Base-by-base conservation (phyloP, 805 yeast species). In the Candida adriatica region DNA sequence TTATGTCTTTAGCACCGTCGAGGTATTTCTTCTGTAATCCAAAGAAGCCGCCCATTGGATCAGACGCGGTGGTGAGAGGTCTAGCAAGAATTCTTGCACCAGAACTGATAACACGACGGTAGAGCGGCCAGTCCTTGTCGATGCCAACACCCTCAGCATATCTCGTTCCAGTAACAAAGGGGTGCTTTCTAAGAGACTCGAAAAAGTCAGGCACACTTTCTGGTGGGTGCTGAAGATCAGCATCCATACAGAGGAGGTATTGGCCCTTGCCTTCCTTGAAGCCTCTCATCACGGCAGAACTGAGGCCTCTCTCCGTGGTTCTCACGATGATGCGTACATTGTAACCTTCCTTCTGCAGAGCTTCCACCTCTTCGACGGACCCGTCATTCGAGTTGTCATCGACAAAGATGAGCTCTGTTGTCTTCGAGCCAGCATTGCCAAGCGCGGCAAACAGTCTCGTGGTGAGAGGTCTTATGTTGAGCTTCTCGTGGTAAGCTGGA, bases 111-210 rank as follows among this genome's bases (percentile, higher is more conserved):
- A 68, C 61, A 45, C 73, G 62, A 41, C 74, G 61, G 53, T 65
- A 61, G 33, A 68, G 43, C 20, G 73, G 73, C 74, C 74, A 68
- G 43, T 67, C 70, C 47, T 67, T 66, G 43, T 68, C 74, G 34
- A 68, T 67, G 38, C 70, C 72, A 27, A 68, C 73, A 41, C 73
- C 73, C 24, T 68, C 68, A n/a, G 73, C 73, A 35, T 68, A 68
- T 50, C 74, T 59, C 21, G 74, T 68, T 36, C 74, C 74, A 31
- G 66, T 51, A 15, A 59, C 71, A 33, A 68, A 68, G 17, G 73
- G 64, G 37, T 59, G 60, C 6, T 48, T 48, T 46, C 56, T 59
- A 39, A 68, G 46, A 7, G 61, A 49, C 30, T 61, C 58, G 27
- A 68, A 54, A 37, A 68, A 48, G 18, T 55, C 59, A 30, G 73